phyloP scores from a whole-genome alignment of 2,329 filamentous ascomycete species.

The Clonostachys byssicola region DNA sequence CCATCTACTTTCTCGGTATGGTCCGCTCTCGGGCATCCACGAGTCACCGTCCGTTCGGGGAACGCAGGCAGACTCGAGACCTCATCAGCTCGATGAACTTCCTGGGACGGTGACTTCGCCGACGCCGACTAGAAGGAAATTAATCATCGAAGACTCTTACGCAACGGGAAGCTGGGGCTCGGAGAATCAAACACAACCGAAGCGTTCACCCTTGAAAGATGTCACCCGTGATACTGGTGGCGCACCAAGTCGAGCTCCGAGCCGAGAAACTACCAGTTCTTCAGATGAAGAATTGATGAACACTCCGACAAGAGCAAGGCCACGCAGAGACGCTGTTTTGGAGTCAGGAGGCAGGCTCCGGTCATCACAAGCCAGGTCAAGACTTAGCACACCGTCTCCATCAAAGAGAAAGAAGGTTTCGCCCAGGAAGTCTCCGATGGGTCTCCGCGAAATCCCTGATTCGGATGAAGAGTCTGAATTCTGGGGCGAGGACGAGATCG shows the following conservation, averaged over 20 bases:
- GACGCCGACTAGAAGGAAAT: slow-evolving; percentile 8
- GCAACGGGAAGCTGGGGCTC: slow-evolving; percentile 26
- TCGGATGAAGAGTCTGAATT: slow-evolving; percentile 37
- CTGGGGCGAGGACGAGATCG: not conserved
- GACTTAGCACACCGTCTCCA: slow-evolving; percentile 4
- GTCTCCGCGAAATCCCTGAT: slow-evolving; percentile 38
- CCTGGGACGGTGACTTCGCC: slow-evolving; percentile 8
- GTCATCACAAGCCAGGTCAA: no score
- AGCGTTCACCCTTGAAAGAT: slow-evolving; percentile 7
- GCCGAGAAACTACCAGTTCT: no score
- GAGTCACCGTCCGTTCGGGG: slow-evolving; percentile 23
- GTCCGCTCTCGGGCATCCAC: slow-evolving; percentile 14
- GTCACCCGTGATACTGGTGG: not conserved
- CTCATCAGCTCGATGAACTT: slow-evolving; percentile 8
- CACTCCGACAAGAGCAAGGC: not conserved
- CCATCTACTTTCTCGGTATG: slow-evolving; percentile 32
- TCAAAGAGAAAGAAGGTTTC: slow-evolving; percentile 7
- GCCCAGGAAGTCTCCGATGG: not conserved
- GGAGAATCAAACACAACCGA: slow-evolving; percentile 9
- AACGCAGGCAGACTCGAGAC: slow-evolving; percentile 9
- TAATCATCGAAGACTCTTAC: slow-evolving; percentile 42
- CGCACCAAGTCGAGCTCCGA: no score
- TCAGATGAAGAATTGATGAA: no score
- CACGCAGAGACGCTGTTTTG: not conserved
- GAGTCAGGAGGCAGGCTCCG: no score